These are phyloP conservation scores for Cyathus striatus DNA, from an alignment of 768 basidiomycete species.

Conservation along the genomic window DNA sequence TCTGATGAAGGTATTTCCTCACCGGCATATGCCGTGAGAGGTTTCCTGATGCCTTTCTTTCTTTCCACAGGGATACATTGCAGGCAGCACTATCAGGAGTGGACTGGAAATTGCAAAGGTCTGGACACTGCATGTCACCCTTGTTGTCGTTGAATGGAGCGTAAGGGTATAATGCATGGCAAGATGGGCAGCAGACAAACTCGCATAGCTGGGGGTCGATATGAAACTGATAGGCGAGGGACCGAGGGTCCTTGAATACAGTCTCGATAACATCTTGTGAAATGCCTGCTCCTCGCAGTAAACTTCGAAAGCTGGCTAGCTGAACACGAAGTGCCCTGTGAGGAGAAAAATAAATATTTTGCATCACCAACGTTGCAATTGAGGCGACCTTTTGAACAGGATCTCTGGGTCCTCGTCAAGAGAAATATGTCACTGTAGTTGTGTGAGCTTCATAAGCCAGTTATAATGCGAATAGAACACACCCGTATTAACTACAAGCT, in stretches of 20 bases:
- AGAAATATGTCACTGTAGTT: conserved; percentile 8
- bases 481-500: conserved; percentile 11
- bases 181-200: conserved; percentile 17
- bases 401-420: conserved; percentile 2
- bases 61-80: conserved; percentile 12
- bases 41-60: not conserved
- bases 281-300: conserved; percentile 6
- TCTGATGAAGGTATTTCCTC: conserved; percentile 14
- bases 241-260: conserved; percentile 17
- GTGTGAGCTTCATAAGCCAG: not conserved
- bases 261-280: not conserved
- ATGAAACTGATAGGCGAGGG: conserved; percentile 6
- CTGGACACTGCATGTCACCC: conserved; percentile 1
- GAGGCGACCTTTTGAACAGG: not conserved
- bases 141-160: conserved; percentile 1
- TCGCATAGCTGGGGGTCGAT: conserved; percentile 15
- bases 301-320: conserved; percentile 11
- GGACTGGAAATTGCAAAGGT: conserved; percentile 4
- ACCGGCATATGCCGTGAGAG: conserved; percentile 5
- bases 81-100: conserved; percentile 10
- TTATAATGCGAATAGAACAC: not conserved
- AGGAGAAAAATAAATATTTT: conserved; percentile 14
- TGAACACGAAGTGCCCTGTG: conserved; percentile 12
- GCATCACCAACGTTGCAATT: conserved; percentile 11
- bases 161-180: conserved; percentile 14